Evolutionary conservation across 2,329 filamentous ascomycete species (phyloP).

Genomic region (Hortaea werneckii): DNA sequence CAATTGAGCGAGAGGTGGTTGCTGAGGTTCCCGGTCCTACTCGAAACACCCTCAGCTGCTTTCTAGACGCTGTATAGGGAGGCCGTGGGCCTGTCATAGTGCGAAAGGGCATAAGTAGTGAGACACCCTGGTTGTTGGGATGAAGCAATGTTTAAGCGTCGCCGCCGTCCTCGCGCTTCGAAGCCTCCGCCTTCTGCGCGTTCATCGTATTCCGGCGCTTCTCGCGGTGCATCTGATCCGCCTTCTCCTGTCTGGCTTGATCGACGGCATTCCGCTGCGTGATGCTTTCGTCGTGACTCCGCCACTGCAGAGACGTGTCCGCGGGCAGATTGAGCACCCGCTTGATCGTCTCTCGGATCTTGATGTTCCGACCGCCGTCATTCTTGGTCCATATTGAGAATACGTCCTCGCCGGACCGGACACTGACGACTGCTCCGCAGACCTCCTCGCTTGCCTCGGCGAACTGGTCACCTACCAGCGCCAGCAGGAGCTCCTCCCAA

Average conservation of each 20-base stretch:
- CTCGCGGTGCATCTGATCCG: conserved; percentile 28
- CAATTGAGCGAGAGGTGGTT: too few species aligned
- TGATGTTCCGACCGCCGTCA: conserved; percentile 85
- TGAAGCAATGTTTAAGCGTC: not conserved
- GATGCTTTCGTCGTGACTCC: conserved; percentile 93
- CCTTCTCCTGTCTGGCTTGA: conserved; percentile 82
- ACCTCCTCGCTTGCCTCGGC: conserved; percentile 86
- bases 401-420: conserved; percentile 91
- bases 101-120: not conserved
- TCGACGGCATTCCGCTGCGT: conserved; percentile 84
- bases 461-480: conserved; percentile 89
- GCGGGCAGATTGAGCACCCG: conserved; percentile 73
- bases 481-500: conserved; percentile 89
- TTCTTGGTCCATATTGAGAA: conserved; percentile 96
- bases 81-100: not conserved
- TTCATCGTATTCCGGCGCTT: conserved; percentile 33
- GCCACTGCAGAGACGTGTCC: conserved; percentile 88
- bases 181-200: conserved; percentile 9
- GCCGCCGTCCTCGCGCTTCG: not conserved
- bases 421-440: conserved; percentile 87
- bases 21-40: too few species aligned
- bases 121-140: too few species aligned
- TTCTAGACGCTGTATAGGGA: too few species aligned
- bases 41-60: too few species aligned
- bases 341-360: conserved; percentile 96